A percentile compares a stretch with the other conserved stretches of the same genome.
Conservation (phyloP, 2,329 filamentous ascomycete genomes). For the Talaromyces sp. region DNA sequence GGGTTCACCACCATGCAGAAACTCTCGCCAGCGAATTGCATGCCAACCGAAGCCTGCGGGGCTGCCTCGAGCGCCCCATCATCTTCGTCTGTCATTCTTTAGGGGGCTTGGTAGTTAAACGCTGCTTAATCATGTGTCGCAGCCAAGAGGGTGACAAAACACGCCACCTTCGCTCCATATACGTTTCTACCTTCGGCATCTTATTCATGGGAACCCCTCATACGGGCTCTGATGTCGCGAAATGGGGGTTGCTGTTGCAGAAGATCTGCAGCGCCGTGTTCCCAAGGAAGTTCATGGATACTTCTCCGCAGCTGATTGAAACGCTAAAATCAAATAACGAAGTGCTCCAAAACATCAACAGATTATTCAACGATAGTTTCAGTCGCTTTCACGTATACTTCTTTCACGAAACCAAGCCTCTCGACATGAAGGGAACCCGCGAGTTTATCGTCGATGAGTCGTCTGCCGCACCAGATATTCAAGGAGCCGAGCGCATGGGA, state of each 20-base stretch:
- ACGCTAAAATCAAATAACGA: conserved; percentile 72
- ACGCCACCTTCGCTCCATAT: conserved; percentile 65
- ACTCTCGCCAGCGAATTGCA: conserved; percentile 62
- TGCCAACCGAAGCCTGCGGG: conserved; percentile 54
- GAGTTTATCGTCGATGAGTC: conserved; percentile 64
- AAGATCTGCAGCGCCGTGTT: conserved; percentile 63
- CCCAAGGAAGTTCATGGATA: conserved; percentile 63
- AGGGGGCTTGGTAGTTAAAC: conserved; percentile 68
- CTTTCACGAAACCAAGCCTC: conserved; percentile 71
- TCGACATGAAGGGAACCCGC: conserved; percentile 62
- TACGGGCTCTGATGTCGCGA: conserved; percentile 63
- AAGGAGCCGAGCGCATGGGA: conserved; percentile 68
- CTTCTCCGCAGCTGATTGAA: conserved; percentile 63
- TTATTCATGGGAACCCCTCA: conserved; percentile 76
- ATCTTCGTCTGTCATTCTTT: conserved; percentile 74
- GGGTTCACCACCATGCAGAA: conserved; percentile 68
- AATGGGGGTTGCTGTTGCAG: conserved; percentile 65
- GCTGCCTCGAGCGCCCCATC: conserved; percentile 61
- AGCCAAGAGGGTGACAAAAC: conserved; percentile 58
- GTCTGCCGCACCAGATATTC: conserved; percentile 66
- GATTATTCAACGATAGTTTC: conserved; percentile 67
- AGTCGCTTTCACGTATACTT: conserved; percentile 69
- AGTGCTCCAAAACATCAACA: conserved; percentile 69
- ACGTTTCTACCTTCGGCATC: conserved; percentile 70
- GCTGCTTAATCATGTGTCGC: conserved; percentile 64